Base-by-base conservation (phyloP, 768 basidiomycete genomes). In the Leccinellum luteum region DNA sequence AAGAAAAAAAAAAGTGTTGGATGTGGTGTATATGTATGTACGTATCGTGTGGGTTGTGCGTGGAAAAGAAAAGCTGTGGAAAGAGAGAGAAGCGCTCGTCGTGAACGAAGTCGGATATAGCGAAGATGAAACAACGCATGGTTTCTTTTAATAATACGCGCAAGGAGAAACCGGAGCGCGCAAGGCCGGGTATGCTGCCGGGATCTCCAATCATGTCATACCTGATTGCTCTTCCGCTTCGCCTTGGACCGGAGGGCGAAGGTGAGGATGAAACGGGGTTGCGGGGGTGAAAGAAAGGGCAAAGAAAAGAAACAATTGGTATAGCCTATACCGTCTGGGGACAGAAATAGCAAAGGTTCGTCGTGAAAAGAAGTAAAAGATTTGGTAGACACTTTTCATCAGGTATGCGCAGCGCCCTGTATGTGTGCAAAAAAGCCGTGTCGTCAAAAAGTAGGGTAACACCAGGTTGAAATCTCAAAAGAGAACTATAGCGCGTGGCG, bases 341-440 rank as follows among this genome's bases (percentile, higher is more conserved):
- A 44, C 28, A 47, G 45, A 51, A 48, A 63, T 48, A 51, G 54
- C 52, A n/a, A 51, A 47, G 30, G 34, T 28, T 58, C 48, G 35
- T 53, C 21, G 31, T 47, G 23, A 51, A 15, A 25, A 27, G 32
- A 53, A 48, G 21, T 34, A 48, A 32, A 48, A 51, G n/a, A 48
- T 34, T 56, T 54, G 58, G 52, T 54, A 63, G 51, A 62, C 65
- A 67, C 67, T 56, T 59, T 62, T 41, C 54, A 57, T 59, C 67
- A 69, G 68, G 68, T 60, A 68, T 69, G 67, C 68, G 60, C 67
- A 68, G 68, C 68, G 65, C 59, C 67, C 67, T 60, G 65, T 60
- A 57, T 56, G 60, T 60, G 54, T 55, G 38, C 38, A 41, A 41
- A 41, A 67, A 67, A 54, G 62, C 50, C 57, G 27, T 58, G 62